Base-by-base conservation (phyloP, 2,329 filamentous ascomycete species). In the Penicillium crustosum region DNA sequence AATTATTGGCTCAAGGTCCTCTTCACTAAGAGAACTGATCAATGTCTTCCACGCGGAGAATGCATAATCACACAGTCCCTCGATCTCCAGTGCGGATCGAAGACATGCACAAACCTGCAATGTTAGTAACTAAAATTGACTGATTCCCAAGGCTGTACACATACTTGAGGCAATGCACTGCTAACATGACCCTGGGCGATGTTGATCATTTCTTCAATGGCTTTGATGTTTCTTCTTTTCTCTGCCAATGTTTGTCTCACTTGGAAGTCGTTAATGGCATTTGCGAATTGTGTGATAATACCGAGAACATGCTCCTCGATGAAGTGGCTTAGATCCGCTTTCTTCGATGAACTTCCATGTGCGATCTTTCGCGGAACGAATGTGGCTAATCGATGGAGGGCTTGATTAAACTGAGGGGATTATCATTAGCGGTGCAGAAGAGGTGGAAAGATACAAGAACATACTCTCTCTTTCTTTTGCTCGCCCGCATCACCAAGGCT, bases 31-130 rank as follows among this genome's bases (percentile, higher is more conserved):
- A 51, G 87, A 84, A 29, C 78, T 83, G 19, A 97, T 82, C 77
- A 99, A 87, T 9, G 87, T 83, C 27, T 86, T 83, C 94, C 94
- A 99, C 49, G 92, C 91, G 4, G 83, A 85, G 67, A 97, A 93
- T 2, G 92, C 90, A 31, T 86, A 81, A 60, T 91, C 83, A 60
- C 91, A 86, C n/a, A 99, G 81, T 47, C 88, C 83, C 44, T 87
- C 82, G 50, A 89, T 85, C 17, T 89, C 83, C 59, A 97, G 83
- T 0, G 92, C 92, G 23, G 91, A 92, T 61, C 96, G 86, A 13
- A 99, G 80, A 70, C 91, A 97, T n/a, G 93, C 92, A 64, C 81
- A 65, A 75, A 91, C 90, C 50, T 53, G 39, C 36, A 9, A 45
- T 36, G 13, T 35, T 27, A 53, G 31, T 36, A 12, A 47, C 12